Base-by-base conservation (phyloP, 352 stramenopile genomes). In the Pythium coloratum region DNA sequence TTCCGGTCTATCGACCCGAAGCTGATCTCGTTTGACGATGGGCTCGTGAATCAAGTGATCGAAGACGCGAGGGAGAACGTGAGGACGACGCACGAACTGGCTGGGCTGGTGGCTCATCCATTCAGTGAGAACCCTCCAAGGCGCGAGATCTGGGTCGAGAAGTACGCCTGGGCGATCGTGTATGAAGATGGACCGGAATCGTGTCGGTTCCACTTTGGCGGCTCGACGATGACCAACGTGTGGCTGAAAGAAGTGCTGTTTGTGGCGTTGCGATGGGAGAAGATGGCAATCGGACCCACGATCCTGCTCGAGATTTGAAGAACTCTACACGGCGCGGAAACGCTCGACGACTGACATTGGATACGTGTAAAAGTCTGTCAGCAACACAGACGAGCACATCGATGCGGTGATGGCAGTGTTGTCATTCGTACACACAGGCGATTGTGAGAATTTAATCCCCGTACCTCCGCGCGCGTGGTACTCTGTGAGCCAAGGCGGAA, bases 201-300 rank as follows among this genome's bases (percentile, higher is more conserved):
- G 34, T 89, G 80, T 56, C 76, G 75, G 46, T 85, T 88, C 50
- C 77, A 72, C 33, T 89, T 91, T 55, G 80, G 82, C 47, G 82
- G 82, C 28, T 88, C 73, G 12, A 77, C 76, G 59, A 80, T 73
- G 44, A 57, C 80, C 18, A 71, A 87, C 40, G 81, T 89, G 44
- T 91, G 82, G 82, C 73, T 89, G 50, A 82, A 87, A 68, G 75
- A 89, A 54, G 71, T 91, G 44, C 68, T 89, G 28, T 67, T 89
- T 33, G 84, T 91, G 44, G 82, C 80, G 14, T 74, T 89, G 30
- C 78, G 82, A 10, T 89, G 78, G 64, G 82, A 89, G 67, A 84
- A 66, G 51, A 72, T 86, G 62, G 79, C 75, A 38, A 70, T 89
- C 30, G 77, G 82, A 0, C 70, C 77, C 1, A 30, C 50, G 16